A percentile compares a stretch with the other conserved stretches of the same genome.
phyloP scores from a whole-genome alignment of 1,284 basidiomycete genomes.

The Wallemia ichthyophaga region DNA sequence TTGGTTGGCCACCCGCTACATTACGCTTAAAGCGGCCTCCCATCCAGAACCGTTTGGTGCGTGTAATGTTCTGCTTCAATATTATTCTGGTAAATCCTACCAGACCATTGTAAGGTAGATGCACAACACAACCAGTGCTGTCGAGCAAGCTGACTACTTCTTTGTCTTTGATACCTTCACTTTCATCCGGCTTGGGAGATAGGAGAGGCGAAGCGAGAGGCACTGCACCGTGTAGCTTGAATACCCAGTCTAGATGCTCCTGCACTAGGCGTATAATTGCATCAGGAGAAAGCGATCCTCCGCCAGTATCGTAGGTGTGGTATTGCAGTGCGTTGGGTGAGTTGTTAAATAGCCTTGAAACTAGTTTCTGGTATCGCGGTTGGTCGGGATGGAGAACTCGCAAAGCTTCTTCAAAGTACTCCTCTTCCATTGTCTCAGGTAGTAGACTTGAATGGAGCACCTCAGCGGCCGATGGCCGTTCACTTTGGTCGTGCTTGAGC shows the following conservation, averaged over 20 bases:
- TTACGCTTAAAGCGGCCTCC: constrained; percentile 14
- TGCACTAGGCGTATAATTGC: constrained; percentile 12
- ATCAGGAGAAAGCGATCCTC: constrained; percentile 12
- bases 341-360: constrained; percentile 1
- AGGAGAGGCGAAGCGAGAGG: constrained; percentile 13
- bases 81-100: background rate
- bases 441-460: constrained; percentile 14
- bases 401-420: constrained; percentile 15
- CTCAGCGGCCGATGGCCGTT: constrained; percentile 13
- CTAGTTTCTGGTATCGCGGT: constrained; percentile 6
- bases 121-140: constrained; percentile 13
- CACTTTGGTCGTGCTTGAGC: constrained; percentile 13
- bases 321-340: constrained; percentile 11
- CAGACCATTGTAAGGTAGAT: constrained; percentile 1
- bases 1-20: constrained; percentile 15
- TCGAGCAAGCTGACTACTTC: constrained; percentile 13
- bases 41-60: constrained; percentile 14
- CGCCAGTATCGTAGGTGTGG: constrained; percentile 15
- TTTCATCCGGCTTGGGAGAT: constrained; percentile 9
- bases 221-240: constrained; percentile 13
- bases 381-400: constrained; percentile 11
- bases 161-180: constrained; percentile 7
- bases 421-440: constrained; percentile 15
- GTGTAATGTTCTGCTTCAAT: constrained; percentile 1
- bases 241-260: constrained; percentile 11